Evolutionary conservation across 1,284 basidiomycete species (phyloP).

Genomic region (Boletellus deceptivus): DNA sequence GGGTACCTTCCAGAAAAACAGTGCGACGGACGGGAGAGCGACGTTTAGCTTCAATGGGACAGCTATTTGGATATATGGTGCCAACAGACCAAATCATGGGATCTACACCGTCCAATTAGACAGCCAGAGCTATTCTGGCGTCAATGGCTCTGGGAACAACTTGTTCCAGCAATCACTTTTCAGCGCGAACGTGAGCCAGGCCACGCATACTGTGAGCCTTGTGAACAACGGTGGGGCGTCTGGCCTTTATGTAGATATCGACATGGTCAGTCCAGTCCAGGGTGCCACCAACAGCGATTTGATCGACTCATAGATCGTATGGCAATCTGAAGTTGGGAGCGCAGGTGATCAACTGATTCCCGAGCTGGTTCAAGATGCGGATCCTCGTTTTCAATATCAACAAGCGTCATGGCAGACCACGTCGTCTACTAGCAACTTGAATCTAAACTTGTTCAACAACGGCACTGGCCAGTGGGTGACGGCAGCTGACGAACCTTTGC

Average conservation of each 20-base stretch:
- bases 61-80: conserved; percentile 34
- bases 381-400: conserved; percentile 27
- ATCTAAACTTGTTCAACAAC: conserved; percentile 23
- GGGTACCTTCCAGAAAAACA: conserved; percentile 31
- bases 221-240: conserved; percentile 24
- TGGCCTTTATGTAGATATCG: conserved; percentile 28
- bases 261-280: conserved; percentile 25
- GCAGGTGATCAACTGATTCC: conserved; percentile 14
- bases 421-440: conserved; percentile 10
- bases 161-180: conserved; percentile 30
- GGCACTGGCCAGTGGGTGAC: conserved; percentile 33
- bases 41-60: conserved; percentile 38
- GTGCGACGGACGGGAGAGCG: conserved; percentile 22
- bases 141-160: conserved; percentile 13
- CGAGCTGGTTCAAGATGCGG: conserved; percentile 22
- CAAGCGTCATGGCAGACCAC: conserved; percentile 19
- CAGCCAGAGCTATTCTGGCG: conserved; percentile 4
- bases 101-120: conserved; percentile 33
- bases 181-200: conserved; percentile 23
- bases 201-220: conserved; percentile 27
- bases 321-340: conserved; percentile 28
- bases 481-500: background rate
- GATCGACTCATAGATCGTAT: conserved; percentile 20
- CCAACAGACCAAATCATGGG: conserved; percentile 31
- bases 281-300: background rate